Evolutionary conservation across 2,329 filamentous ascomycete species (phyloP).

Genomic region (Calonectria pseudoturangicola): DNA sequence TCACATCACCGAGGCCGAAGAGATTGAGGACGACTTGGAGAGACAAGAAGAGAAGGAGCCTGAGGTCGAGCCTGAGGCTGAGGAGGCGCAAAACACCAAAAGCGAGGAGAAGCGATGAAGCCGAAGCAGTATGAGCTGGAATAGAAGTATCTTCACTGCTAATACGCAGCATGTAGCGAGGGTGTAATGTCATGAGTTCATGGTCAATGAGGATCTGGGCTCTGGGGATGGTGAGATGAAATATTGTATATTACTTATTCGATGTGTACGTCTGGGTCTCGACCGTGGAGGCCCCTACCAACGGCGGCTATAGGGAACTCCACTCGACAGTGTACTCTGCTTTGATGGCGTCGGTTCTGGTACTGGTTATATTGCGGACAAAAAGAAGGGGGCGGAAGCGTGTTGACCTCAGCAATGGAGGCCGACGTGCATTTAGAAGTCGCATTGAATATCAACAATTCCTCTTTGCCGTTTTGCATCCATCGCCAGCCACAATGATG

Average conservation of each 20-base stretch:
- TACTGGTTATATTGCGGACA: constrained; percentile 28
- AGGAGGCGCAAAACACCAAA: constrained; percentile 43
- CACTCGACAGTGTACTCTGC: constrained; percentile 50
- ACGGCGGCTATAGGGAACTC: constrained; percentile 49
- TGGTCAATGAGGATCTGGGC: constrained; percentile 22
- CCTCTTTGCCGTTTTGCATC: constrained; percentile 3
- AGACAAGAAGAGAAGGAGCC: constrained; percentile 61
- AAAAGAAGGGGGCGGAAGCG: constrained; percentile 23
- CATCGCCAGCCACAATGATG: not conserved
- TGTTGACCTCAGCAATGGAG: constrained; percentile 20
- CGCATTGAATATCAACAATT: constrained; percentile 29
- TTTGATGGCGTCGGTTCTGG: constrained; percentile 51
- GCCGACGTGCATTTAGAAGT: constrained; percentile 37
- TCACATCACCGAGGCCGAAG: constrained; percentile 71
- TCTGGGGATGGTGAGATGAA: constrained; percentile 47
- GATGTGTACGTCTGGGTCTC: constrained; percentile 53
- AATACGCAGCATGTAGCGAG: constrained; percentile 31
- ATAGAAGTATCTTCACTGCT: constrained; percentile 17
- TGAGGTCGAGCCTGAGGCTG: constrained; percentile 53
- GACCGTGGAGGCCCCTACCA: constrained; percentile 43
- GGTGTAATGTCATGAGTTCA: constrained; percentile 46
- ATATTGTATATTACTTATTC: constrained; percentile 56
- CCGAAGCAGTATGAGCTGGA: constrained; percentile 38
- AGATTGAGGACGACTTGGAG: constrained; percentile 70
- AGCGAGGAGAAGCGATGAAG: constrained; percentile 46